Percentiles rank a stretch among this genome's conserved stretches.
These are phyloP conservation scores for Ochetophila trinervis DNA, from an alignment of 306 rosid species.

Conservation along the genomic window DNA sequence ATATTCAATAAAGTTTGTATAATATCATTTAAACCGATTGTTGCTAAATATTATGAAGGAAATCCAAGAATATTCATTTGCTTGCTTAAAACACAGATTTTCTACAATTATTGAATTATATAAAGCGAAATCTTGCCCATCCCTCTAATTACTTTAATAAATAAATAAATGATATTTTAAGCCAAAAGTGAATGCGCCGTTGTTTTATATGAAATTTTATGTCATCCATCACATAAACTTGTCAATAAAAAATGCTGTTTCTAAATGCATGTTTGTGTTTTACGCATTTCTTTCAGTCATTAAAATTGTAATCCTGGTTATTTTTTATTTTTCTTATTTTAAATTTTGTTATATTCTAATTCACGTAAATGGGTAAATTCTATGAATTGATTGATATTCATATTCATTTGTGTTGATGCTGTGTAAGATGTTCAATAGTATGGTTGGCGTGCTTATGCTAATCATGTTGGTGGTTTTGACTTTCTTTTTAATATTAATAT, in stretches of 20 bases:
- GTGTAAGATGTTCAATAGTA: slow-evolving; percentile 10
- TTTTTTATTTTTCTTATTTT: too few species aligned
- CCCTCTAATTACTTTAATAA: too few species aligned
- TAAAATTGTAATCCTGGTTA: too few species aligned
- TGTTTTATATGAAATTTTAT: too few species aligned
- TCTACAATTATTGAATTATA: slow-evolving; percentile 3
- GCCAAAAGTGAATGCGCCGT: not conserved
- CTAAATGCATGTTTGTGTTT: too few species aligned
- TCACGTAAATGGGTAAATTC: too few species aligned
- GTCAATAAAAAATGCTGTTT: too few species aligned
- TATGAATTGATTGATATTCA: too few species aligned
- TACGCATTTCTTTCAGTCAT: too few species aligned
- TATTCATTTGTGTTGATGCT: not conserved
- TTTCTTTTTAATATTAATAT: not conserved
- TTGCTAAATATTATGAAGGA: slow-evolving; percentile 16
- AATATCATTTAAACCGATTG: not conserved
- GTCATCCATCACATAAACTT: too few species aligned
- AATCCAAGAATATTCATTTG: slow-evolving; percentile 10
- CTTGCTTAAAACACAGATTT: slow-evolving; percentile 24
- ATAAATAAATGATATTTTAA: not conserved
- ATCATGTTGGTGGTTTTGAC: slow-evolving; percentile 3
- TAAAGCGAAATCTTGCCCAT: not conserved
- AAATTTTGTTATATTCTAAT: too few species aligned
- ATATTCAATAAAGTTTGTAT: not conserved
- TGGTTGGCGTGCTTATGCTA: slow-evolving; percentile 15